Percentiles rank a stretch among this genome's conserved stretches.
phyloP scores from a whole-genome alignment of 2,329 filamentous ascomycete species.

The Fusarium annulatum region DNA sequence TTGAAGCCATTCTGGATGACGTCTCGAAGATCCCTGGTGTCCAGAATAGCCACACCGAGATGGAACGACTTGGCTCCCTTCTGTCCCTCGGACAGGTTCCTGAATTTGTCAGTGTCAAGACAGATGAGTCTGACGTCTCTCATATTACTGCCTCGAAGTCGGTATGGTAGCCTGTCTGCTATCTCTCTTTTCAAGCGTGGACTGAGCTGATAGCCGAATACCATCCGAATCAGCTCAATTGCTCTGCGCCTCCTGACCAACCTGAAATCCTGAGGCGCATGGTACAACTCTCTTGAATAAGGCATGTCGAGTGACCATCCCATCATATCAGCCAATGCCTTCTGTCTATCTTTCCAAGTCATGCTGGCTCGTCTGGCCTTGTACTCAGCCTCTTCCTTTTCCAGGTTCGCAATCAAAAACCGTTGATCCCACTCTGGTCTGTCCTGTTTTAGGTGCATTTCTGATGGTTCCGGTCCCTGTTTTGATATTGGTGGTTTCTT shows the following conservation, averaged over 20 bases:
- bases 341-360: neutral
- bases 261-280: neutral
- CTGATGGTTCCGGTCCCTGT: neutral
- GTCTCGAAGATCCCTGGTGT: conserved; percentile 8
- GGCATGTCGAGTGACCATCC: conserved; percentile 2
- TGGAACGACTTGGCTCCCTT: conserved; percentile 5
- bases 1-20: neutral
- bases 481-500: neutral
- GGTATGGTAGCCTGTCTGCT: neutral
- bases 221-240: neutral
- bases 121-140: conserved; percentile 17
- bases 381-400: neutral
- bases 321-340: neutral
- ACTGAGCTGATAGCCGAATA: neutral
- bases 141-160: neutral
- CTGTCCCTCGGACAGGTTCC: neutral
- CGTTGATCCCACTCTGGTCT: neutral
- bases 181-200: neutral
- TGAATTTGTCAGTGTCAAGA: conserved; percentile 5
- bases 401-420: neutral
- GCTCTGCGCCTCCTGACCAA: neutral
- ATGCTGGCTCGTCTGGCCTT: neutral
- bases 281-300: conserved; percentile 16
- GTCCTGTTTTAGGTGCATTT: neutral
- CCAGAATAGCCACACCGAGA: conserved; percentile 24